phyloP scores from a whole-genome alignment of 2,329 filamentous ascomycete genomes.

The Aspergillus brunneoviolaceus region DNA sequence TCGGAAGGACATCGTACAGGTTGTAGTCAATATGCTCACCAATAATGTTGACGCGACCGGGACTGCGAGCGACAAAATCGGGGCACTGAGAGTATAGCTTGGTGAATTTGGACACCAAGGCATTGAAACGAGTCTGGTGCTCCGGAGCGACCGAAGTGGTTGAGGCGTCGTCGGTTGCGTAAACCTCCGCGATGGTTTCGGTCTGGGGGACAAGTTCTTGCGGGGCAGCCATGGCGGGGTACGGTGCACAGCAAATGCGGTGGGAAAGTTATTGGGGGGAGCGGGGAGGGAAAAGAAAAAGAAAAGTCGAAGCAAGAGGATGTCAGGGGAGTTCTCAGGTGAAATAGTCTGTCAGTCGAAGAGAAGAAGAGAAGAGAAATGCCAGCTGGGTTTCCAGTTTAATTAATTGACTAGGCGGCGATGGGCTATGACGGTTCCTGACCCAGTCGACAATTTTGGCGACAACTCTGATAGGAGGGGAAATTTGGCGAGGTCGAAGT shows the following conservation, averaged over 20 bases:
- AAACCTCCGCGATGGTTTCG: conserved; percentile 75
- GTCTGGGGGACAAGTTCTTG: conserved; percentile 68
- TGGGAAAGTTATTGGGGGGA: background rate
- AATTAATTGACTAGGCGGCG: background rate
- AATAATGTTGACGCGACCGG: conserved; percentile 95
- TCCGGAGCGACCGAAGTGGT: conserved; percentile 64
- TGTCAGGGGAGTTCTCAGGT: background rate
- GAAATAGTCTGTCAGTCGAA: too few relatives aligned
- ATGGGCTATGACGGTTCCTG: background rate
- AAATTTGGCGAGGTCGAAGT: background rate
- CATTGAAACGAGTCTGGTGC: conserved; percentile 74
- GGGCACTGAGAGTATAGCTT: conserved; percentile 67
- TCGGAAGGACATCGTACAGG: conserved; percentile 90
- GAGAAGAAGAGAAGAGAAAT: background rate
- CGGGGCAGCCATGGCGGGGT: conserved; percentile 40
- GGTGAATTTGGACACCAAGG: conserved; percentile 69
- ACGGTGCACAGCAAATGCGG: conserved; percentile 2
- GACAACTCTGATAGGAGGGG: background rate
- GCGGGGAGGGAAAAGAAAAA: background rate
- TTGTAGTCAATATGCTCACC: conserved; percentile 99
- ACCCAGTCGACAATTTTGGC: background rate
- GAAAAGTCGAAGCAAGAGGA: background rate
- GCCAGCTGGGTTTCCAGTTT: background rate
- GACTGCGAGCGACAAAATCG: conserved; percentile 83
- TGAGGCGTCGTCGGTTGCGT: conserved; percentile 76